These are phyloP conservation scores for Lasiosphaeris hirsuta DNA, from an alignment of 495 filamentous ascomycete species.

Conservation along the genomic window DNA sequence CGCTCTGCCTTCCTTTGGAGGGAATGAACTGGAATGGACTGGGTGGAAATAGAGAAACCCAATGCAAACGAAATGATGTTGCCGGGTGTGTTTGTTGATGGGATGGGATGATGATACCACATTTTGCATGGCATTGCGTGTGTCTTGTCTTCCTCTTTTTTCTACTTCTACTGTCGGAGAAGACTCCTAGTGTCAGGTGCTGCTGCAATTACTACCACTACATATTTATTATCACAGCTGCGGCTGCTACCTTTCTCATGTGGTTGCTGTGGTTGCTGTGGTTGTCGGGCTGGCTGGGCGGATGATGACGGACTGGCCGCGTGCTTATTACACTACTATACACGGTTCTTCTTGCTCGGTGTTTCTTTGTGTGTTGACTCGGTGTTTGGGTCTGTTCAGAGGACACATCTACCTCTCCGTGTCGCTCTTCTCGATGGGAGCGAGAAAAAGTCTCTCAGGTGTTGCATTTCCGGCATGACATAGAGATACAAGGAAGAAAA, in stretches of 20 bases:
- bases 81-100: constrained; percentile 5
- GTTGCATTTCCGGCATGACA: too few relatives aligned
- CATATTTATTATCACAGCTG: too few relatives aligned
- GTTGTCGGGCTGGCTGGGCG: neutral
- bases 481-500: too few relatives aligned
- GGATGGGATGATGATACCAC: constrained; percentile 23
- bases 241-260: too few relatives aligned
- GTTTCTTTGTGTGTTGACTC: neutral
- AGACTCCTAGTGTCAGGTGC: neutral
- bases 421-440: too few relatives aligned
- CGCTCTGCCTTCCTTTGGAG: neutral
- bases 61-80: neutral
- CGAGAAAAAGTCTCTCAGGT: too few relatives aligned
- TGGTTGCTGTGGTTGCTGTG: neutral
- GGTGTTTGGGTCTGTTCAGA: too few relatives aligned
- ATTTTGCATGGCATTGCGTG: constrained; percentile 21
- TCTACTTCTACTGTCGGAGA: neutral
- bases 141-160: neutral
- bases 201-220: too few relatives aligned
- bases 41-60: neutral
- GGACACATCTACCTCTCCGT: too few relatives aligned
- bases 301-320: neutral
- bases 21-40: neutral
- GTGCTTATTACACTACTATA: neutral
- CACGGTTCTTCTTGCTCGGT: neutral